A percentile compares a stretch with the other conserved stretches of the same genome.
phyloP scores from a whole-genome alignment of 1,284 basidiomycete species.

The Fomitopsis pinicola region DNA sequence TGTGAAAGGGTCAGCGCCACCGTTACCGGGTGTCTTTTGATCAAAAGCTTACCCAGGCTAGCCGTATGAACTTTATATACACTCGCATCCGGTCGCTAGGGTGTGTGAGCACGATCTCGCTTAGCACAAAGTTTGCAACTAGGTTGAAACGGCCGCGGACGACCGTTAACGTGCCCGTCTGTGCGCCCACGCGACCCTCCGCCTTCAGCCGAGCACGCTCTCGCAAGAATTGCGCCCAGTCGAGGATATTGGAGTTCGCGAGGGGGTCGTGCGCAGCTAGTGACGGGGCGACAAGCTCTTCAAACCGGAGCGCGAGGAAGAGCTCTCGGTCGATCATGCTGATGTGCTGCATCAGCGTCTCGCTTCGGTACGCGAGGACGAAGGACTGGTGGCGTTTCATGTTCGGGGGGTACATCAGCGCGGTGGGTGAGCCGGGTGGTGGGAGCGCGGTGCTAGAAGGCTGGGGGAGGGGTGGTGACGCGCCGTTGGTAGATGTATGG shows the following conservation, averaged over 20 bases:
- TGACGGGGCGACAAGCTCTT: constrained; percentile 73
- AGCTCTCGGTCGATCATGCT: constrained; percentile 86
- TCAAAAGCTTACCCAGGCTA: constrained; percentile 70
- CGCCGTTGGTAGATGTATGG: constrained; percentile 13
- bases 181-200: constrained; percentile 51
- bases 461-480: constrained; percentile 20
- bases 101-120: constrained; percentile 72
- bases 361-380: constrained; percentile 55
- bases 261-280: constrained; percentile 51
- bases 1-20: constrained; percentile 27
- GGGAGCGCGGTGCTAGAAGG: constrained; percentile 9
- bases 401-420: constrained; percentile 19
- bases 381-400: constrained; percentile 55
- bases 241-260: constrained; percentile 62
- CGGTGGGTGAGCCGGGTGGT: constrained; percentile 3
- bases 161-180: constrained; percentile 68
- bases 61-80: constrained; percentile 77
- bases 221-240: constrained; percentile 82
- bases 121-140: constrained; percentile 78
- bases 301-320: constrained; percentile 78
- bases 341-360: constrained; percentile 73
- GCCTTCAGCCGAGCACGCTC: constrained; percentile 69
- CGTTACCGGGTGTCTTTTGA: background rate
- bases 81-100: constrained; percentile 64
- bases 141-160: constrained; percentile 88